phyloP scores from a whole-genome alignment of 768 basidiomycete genomes.

The Exidia glandulosa region DNA sequence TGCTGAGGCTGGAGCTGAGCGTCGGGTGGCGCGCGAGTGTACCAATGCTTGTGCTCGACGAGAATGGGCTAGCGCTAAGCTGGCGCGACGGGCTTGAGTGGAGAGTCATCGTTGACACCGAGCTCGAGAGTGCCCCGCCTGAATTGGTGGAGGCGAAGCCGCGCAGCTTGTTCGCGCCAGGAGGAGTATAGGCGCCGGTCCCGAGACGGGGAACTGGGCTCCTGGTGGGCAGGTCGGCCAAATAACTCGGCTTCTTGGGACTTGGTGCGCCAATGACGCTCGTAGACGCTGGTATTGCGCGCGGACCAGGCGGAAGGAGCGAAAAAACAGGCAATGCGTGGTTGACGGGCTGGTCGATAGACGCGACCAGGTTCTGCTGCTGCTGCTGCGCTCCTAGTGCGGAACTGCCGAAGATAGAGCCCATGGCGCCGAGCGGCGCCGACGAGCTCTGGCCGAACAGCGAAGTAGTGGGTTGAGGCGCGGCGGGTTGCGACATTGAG shows the following conservation, averaged over 20 bases:
- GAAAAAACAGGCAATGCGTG: slow-evolving; percentile 41
- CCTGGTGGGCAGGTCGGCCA: slow-evolving; percentile 67
- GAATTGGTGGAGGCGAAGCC: slow-evolving; percentile 41
- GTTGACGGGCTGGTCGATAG: slow-evolving; percentile 78
- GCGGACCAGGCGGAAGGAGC: slow-evolving; percentile 62
- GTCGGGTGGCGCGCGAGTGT: background rate
- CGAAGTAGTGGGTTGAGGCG: slow-evolving; percentile 25
- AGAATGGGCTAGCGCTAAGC: background rate
- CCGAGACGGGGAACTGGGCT: slow-evolving; percentile 51
- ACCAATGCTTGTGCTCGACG: background rate
- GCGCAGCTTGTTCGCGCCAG: slow-evolving; percentile 52
- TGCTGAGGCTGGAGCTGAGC: background rate
- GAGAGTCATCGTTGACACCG: background rate
- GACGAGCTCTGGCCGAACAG: slow-evolving; percentile 8
- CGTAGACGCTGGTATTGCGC: slow-evolving; percentile 48
- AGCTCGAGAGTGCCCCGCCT: background rate
- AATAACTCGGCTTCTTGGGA: slow-evolving; percentile 60
- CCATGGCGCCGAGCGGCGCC: background rate
- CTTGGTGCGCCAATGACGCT: background rate
- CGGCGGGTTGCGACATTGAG: slow-evolving; percentile 28
- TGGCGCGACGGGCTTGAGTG: background rate
- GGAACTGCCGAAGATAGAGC: background rate
- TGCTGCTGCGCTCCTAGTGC: slow-evolving; percentile 5
- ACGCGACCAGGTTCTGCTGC: slow-evolving; percentile 30
- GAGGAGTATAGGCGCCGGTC: slow-evolving; percentile 38